phyloP scores from a whole-genome alignment of 192 early-diverging fungal species.

The Dimargaris cristalligena region DNA sequence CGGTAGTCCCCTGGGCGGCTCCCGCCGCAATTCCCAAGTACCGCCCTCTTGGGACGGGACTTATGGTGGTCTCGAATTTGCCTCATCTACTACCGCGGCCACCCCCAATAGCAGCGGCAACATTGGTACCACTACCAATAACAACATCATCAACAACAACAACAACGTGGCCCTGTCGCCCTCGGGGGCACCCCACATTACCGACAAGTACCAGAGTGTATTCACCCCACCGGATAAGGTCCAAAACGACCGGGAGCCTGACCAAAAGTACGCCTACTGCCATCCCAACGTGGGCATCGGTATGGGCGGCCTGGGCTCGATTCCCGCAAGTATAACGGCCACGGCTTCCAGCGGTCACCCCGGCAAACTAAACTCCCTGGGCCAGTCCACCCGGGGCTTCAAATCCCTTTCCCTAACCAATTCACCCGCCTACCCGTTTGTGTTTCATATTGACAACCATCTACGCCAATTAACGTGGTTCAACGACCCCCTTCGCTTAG shows the following conservation, averaged over 20 bases:
- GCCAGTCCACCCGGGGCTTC: neutral
- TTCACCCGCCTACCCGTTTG: neutral
- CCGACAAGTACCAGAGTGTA: slow-evolving; percentile 10
- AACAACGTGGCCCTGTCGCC: neutral
- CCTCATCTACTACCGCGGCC: too few species aligned
- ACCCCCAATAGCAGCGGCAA: neutral
- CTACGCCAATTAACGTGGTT: neutral
- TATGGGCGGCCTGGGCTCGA: neutral
- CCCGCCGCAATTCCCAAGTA: slow-evolving; percentile 6
- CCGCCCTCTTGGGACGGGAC: too few species aligned
- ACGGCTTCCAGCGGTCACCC: neutral
- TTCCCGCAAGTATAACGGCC: neutral
- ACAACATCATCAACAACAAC: neutral
- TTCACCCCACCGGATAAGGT: slow-evolving; percentile 7
- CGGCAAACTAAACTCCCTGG: neutral
- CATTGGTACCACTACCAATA: neutral
- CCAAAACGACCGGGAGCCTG: slow-evolving; percentile 6
- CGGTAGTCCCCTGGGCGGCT: too few species aligned
- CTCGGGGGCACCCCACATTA: neutral
- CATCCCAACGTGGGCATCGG: slow-evolving; percentile 5
- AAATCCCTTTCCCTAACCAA: neutral
- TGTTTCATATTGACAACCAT: neutral
- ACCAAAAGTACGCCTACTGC: slow-evolving; percentile 8
- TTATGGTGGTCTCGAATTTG: too few species aligned
- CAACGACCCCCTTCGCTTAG: slow-evolving; percentile 9